Conservation (phyloP, 441 rosid genomes). For the Mallotus repandus region DNA sequence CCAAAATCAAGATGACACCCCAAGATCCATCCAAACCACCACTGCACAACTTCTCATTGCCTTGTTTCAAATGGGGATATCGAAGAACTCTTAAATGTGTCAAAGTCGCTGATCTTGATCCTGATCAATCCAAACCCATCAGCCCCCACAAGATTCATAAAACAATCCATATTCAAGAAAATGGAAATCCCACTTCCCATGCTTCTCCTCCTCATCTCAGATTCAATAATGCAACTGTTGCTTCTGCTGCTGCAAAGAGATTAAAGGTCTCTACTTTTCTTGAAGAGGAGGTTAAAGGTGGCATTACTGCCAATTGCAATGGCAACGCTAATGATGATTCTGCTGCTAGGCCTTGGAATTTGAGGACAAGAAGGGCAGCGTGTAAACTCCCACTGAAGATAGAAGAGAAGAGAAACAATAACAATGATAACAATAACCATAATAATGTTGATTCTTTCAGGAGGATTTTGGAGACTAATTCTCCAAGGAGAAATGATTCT, state of each 20-base stretch:
- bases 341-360: constrained; percentile 51
- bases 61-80: constrained; percentile 56
- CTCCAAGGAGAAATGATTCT: not conserved
- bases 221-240: not conserved
- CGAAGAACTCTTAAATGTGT: constrained; percentile 51
- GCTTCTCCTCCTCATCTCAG: not conserved
- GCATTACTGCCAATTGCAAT: not conserved
- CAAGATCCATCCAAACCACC: constrained; percentile 38
- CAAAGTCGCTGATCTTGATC: constrained; percentile 33
- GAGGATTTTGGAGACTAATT: constrained; percentile 5
- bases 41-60: constrained; percentile 59
- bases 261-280: constrained; percentile 21
- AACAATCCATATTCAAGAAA: not conserved
- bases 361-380: constrained; percentile 63
- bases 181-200: constrained; percentile 2
- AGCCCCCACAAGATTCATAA: not conserved
- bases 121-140: not conserved
- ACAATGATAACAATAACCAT: too few relatives aligned
- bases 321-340: constrained; percentile 9
- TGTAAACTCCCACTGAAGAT: constrained; percentile 40
- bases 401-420: constrained; percentile 18
- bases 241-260: constrained; percentile 12
- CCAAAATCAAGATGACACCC: constrained; percentile 6
- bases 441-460: not conserved
- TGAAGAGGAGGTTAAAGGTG: constrained; percentile 16